Evolutionary conservation across 345 rosid genomes (phyloP), one percentile per base, ranked within the genome.

Genomic region (Barbarea vulgaris): DNA sequence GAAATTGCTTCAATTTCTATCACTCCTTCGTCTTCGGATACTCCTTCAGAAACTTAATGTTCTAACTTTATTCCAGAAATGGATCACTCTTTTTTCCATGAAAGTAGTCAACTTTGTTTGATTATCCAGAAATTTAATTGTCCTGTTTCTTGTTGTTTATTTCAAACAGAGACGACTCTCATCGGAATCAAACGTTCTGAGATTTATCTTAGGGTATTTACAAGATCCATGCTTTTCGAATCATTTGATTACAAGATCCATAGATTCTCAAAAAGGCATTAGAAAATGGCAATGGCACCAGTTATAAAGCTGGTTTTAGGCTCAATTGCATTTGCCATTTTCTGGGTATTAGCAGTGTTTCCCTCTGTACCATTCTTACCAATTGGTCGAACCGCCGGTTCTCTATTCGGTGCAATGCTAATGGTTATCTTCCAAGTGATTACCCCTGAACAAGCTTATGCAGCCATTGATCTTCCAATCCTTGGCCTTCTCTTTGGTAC

Each of bases 401-500:
- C 97, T 27, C 89, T 91, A 3, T 73, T 91, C 0, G 96, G 96
- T 11, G 97, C 89, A 13, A 85, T 88, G 88, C 89, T 93, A 12
- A 93, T 91, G 98, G 94, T 93, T 68, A 52, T 91, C 42, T 91
- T 91, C 79, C 83, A 51, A 44, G 91, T 91, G 46, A 73, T 89
- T 30, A 77, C 86, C 27, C 96, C 94, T 0, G 90, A 89, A 36
- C 86, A 93, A 65, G 97, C 97, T 21, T 88, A 89, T 55, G 87
- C 85, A 4, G 88, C 98, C 8, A 86, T 93, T 51, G 94, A 93
- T 70, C 93, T 93, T 46, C 87, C 92, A 0, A 88, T 93, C 34
- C 88, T 93, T 19, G 94, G 97, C 7, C 96, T 91, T 69, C 88
- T 93, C 31, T 93, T 91, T 31, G 97, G 97, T 11, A 93, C 96